Conservation (phyloP, 1,284 basidiomycete species). For the Phylloporus gajari region DNA sequence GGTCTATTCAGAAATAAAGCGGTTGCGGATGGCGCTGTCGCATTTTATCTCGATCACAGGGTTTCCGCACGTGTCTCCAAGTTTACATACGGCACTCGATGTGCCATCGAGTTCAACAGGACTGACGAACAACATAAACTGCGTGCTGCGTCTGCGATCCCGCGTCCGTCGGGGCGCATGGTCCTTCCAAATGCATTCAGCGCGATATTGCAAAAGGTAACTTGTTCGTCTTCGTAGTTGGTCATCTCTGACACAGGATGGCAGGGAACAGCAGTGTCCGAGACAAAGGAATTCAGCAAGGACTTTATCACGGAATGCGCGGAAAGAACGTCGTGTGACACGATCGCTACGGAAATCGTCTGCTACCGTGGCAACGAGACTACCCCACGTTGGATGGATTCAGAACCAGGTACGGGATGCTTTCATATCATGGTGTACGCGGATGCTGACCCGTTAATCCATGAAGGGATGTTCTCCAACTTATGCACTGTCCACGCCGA, state of each 20-base stretch:
- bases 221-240: neutral
- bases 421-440: neutral
- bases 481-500: constrained; percentile 57
- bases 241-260: constrained; percentile 9
- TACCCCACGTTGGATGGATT: constrained; percentile 57
- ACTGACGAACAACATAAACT: constrained; percentile 44
- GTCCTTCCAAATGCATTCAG: constrained; percentile 46
- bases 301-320: constrained; percentile 49
- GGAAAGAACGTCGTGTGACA: constrained; percentile 37
- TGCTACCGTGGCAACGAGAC: constrained; percentile 53
- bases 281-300: constrained; percentile 54
- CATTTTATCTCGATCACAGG: constrained; percentile 49
- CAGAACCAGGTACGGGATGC: constrained; percentile 49
- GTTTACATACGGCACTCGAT: constrained; percentile 48
- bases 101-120: constrained; percentile 39
- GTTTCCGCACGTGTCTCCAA: constrained; percentile 48
- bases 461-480: constrained; percentile 53
- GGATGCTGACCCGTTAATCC: constrained; percentile 3
- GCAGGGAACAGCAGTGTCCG: constrained; percentile 48
- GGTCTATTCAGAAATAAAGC: constrained; percentile 39
- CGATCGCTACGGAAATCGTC: constrained; percentile 46
- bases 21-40: constrained; percentile 50
- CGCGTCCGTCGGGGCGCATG: constrained; percentile 44
- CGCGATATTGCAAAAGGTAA: constrained; percentile 47
- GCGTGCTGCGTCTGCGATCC: constrained; percentile 35